Evolutionary conservation across 768 basidiomycete species (phyloP), one percentile per base, ranked within the genome.

Genomic region (Chiua virens): DNA sequence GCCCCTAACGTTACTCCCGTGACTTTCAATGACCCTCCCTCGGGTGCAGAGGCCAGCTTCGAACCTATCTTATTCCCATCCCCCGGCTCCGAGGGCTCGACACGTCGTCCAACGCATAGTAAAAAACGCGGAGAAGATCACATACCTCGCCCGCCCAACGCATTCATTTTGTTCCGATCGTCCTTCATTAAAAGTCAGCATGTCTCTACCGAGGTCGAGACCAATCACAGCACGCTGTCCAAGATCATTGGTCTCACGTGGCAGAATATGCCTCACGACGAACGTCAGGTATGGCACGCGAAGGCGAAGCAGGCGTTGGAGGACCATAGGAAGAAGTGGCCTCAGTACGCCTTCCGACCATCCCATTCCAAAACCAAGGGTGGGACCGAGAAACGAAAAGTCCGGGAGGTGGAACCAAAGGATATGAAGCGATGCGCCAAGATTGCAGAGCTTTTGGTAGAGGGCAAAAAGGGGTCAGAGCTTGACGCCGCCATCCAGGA

Each of bases 201-300:
- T 58, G 87, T 91, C 56, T 83, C 87, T 9, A 80, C 85, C 8
- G 82, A 79, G 45, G 83, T 90, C 53, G 89, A 91, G 74, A 87
- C 86, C 27, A 89, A 87, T 65, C 89, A 89, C 71, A 86, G 84
- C 59, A 89, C 89, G 4, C 74, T 91, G 17, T 89, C 87, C 14
- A 90, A 89, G 79, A 91, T 89, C 62, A 87, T 90, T 53, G 89
- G 89, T 21, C 73, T 89, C 53, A 88, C 87, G 28, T 92, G 89
- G 89, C 82, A 87, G 69, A 85, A 80, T 50, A 79, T 92, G 53
- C 81, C 87, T 2, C 77, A 84, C 51, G 80, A 82, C n/a, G 86
- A 92, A 64, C 80, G 86, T 10, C 79, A 86, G 68, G 71, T 86
- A 43, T 92, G 89, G 89, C 84, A 89, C 59, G 72, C 73, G 45